Evolutionary conservation across 768 basidiomycete genomes (phyloP).

Genomic region (Lanmaoa pseudosensibilis): DNA sequence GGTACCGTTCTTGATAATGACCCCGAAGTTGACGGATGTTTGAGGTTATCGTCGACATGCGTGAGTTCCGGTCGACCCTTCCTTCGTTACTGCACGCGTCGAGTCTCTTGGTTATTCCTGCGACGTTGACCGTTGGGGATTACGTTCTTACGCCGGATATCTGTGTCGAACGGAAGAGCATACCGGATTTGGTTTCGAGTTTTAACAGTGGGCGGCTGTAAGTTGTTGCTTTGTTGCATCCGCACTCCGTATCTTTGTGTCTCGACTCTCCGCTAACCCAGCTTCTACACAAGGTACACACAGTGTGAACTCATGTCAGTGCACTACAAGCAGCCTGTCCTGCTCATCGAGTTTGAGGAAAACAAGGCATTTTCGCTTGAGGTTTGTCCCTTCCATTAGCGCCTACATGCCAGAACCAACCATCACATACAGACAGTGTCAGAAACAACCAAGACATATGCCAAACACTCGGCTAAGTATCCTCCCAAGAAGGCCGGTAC

Average conservation of each 20-base stretch:
- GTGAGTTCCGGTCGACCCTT: conserved; percentile 92
- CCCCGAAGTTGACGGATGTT: neutral
- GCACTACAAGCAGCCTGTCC: conserved; percentile 90
- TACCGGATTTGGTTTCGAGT: conserved; percentile 89
- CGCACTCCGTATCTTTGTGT: neutral
- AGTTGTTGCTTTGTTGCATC: conserved; percentile 35
- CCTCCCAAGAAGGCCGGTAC: conserved; percentile 45
- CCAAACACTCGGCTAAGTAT: conserved; percentile 58
- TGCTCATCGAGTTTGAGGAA: conserved; percentile 97
- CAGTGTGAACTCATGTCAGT: conserved; percentile 97
- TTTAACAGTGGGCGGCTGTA: conserved; percentile 93
- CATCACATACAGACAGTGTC: conserved; percentile 49
- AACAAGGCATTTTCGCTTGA: conserved; percentile 93
- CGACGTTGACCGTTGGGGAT: conserved; percentile 92
- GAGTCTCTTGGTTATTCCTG: conserved; percentile 77
- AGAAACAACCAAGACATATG: conserved; percentile 62
- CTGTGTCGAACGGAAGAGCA: conserved; percentile 93
- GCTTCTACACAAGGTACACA: conserved; percentile 63
- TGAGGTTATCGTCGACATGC: conserved; percentile 94
- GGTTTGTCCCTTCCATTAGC: conserved; percentile 41
- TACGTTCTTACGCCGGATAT: conserved; percentile 95
- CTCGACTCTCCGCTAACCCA: neutral
- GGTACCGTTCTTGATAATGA: neutral
- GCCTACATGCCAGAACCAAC: neutral
- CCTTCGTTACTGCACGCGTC: conserved; percentile 89